Evolutionary conservation across 257 asterid species (phyloP).

Genomic region (Buddleja alternifolia): DNA sequence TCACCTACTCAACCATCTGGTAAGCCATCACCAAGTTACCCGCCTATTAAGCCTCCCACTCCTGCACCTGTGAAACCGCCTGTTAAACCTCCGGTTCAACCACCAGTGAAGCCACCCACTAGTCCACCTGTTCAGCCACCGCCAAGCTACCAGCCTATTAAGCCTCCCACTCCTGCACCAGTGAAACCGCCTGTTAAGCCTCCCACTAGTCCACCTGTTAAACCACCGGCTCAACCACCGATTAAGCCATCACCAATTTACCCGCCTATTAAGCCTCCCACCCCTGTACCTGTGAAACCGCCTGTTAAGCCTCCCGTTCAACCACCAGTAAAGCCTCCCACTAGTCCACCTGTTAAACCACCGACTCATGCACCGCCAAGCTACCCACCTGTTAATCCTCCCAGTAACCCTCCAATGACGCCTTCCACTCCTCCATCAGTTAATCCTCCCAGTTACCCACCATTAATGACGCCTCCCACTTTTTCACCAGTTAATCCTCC

Average conservation of each 20-base stretch:
- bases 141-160: not conserved
- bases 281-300: not conserved
- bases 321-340: too few species aligned
- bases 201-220: not conserved
- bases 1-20: not conserved
- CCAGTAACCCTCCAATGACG: not conserved
- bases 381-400: not conserved
- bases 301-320: too few species aligned
- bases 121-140: slow-evolving; percentile 19
- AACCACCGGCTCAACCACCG: not conserved
- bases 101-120: not conserved
- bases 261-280: slow-evolving; percentile 25
- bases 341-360: too few species aligned
- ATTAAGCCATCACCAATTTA: not conserved
- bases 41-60: slow-evolving; percentile 7
- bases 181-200: not conserved
- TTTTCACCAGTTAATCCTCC: too few species aligned
- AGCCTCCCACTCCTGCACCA: slow-evolving; percentile 17
- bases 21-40: not conserved
- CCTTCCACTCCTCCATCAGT: slow-evolving; percentile 6
- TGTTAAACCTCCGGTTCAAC: not conserved
- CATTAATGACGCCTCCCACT: not conserved
- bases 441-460: slow-evolving; percentile 13
- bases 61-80: slow-evolving; percentile 1
- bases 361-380: too few species aligned